Conservation (phyloP, 2,329 filamentous ascomycete species). For the Daldinia eschscholtzii region DNA sequence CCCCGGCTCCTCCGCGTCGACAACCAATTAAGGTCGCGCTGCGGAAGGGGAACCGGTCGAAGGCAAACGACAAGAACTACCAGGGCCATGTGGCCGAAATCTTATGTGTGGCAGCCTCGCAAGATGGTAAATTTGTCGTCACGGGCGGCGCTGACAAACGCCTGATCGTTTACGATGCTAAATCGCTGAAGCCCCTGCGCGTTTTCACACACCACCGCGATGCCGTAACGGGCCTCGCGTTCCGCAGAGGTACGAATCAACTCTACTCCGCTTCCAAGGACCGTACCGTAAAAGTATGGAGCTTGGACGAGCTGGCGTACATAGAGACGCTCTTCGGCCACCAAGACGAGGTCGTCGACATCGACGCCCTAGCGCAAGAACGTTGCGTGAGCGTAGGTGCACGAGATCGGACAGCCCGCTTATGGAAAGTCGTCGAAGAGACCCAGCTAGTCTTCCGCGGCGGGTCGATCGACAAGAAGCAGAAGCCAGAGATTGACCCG, state of each 20-base stretch:
- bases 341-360: conserved; percentile 88
- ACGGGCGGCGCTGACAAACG: conserved; percentile 89
- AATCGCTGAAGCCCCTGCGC: conserved; percentile 80
- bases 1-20: conserved; percentile 68
- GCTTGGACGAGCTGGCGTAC: conserved; percentile 90
- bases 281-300: conserved; percentile 96
- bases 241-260: conserved; percentile 89
- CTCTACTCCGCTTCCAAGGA: conserved; percentile 92
- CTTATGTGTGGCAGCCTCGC: conserved; percentile 84
- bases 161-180: conserved; percentile 89
- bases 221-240: conserved; percentile 84
- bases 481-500: conserved; percentile 58
- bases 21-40: conserved; percentile 73
- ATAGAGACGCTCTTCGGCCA: conserved; percentile 93
- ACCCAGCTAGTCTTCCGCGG: conserved; percentile 95
- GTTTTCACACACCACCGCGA: conserved; percentile 94
- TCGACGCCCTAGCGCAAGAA: conserved; percentile 86
- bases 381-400: conserved; percentile 92
- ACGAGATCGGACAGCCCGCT: conserved; percentile 87
- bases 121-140: conserved; percentile 90
- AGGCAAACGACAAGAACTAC: conserved; percentile 73
- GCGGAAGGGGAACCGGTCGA: conserved; percentile 71
- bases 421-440: conserved; percentile 98
- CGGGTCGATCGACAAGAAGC: conserved; percentile 69
- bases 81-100: conserved; percentile 86